Evolutionary conservation across 805 yeast genomes (phyloP).

Genomic region (Lachancea waltii): DNA sequence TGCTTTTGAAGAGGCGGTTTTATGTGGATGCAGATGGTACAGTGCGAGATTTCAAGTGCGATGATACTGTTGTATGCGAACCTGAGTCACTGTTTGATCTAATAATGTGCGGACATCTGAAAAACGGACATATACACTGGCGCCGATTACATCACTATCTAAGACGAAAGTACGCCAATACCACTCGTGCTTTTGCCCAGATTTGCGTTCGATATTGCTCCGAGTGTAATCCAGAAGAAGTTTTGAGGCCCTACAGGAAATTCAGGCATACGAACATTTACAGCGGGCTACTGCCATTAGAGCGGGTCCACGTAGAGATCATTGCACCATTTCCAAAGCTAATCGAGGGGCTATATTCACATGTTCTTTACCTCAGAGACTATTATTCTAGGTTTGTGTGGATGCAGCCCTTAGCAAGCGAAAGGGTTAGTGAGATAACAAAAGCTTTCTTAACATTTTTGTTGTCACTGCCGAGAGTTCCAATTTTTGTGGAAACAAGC

Average conservation of each 20-base stretch:
- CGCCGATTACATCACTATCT: conserved; percentile 16
- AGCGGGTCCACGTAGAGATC: conserved; percentile 28
- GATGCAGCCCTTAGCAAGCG: conserved; percentile 26
- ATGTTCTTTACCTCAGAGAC: conserved; percentile 26
- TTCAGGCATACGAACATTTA: conserved; percentile 16
- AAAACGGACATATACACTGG: conserved; percentile 24
- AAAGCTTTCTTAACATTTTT: conserved; percentile 15
- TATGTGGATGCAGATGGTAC: conserved; percentile 16
- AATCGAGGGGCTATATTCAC: conserved; percentile 26
- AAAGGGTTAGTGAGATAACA: conserved; percentile 19
- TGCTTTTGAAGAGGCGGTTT: conserved; percentile 22
- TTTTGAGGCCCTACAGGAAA: conserved; percentile 12
- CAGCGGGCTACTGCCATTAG: conserved; percentile 21
- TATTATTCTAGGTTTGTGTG: conserved; percentile 27
- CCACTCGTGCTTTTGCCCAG: conserved; percentile 18
- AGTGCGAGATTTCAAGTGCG: conserved; percentile 21
- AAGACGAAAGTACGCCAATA: conserved; percentile 21
- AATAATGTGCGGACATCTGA: conserved; percentile 28
- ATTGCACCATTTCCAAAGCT: conserved; percentile 19
- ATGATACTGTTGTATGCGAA: conserved; percentile 24
- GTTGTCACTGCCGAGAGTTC: conserved; percentile 20
- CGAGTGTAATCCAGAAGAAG: conserved; percentile 21
- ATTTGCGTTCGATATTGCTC: conserved; percentile 25
- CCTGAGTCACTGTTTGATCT: conserved; percentile 26
- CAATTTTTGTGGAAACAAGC: conserved; percentile 27